Base-by-base conservation (phyloP, 768 basidiomycete species). In the Gymnopilus dilepis region DNA sequence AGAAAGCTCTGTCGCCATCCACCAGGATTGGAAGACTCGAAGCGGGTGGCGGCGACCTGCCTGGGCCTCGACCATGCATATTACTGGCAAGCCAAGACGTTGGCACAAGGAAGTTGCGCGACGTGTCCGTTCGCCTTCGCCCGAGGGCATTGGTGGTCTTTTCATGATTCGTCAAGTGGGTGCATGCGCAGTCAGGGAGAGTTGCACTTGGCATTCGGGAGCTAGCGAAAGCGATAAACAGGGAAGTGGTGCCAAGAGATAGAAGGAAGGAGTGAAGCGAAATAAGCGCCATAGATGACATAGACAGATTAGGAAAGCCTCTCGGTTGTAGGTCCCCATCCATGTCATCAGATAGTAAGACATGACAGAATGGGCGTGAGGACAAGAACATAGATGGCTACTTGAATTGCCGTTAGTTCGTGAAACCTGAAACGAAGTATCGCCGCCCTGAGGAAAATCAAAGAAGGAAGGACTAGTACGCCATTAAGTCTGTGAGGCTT, bases 131-230 rank as follows among this genome's bases (percentile, higher is more conserved):
- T n/a, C n/a, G 13, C 28, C n/a, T 28, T 50, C 47, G 7, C 31
- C 47, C 37, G 37, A 40, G 33, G 34, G 13, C 21, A 22, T 54
- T 37, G 34, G 13, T 4, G 37, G 24, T 37, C 26, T n/a, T 8
- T 9, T 26, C n/a, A n/a, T n/a, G n/a, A n/a, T n/a, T n/a, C n/a
- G n/a, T n/a, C 22, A 26, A 38, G 34, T 37, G n/a, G 19, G 52
- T 22, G 52, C 52, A 13, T 54, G 52, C 34, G 37, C 52, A 40
- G 34, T 38, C 52, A 26, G 30, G 19, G 4, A 54, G 52, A n/a
- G 52, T 54, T 54, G 52, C 17, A 11, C 52, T 54, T 54, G 52
- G 38, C 38, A 37, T 54, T 54, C 52, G 34, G 22, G 15, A 26
- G 33, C n/a, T 40, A 21, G 31, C 9, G 52, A 17, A 26, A 24